Base-by-base conservation (phyloP, 2,329 filamentous ascomycete species). In the Aspergillus terreus region DNA sequence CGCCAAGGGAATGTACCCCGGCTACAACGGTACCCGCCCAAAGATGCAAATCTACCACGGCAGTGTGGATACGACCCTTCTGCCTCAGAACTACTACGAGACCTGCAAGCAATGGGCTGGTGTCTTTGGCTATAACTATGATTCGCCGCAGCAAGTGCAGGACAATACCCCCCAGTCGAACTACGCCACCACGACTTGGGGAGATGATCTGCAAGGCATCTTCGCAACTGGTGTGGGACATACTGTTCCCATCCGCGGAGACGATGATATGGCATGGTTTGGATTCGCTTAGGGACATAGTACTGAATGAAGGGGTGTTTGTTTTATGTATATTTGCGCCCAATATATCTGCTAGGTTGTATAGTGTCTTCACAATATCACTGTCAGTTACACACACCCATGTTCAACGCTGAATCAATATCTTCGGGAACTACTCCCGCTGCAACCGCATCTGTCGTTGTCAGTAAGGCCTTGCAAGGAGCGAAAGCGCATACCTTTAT, bases 11-110 rank as follows among this genome's bases (percentile, higher is more conserved):
- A 64, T 64, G 62, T 53, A 63, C 27, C 50, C 61, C 9, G 61
- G 57, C 2, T 63, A 82, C 60, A 68, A 66, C 14, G 79, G 80
- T 2, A 50, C 71, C 0, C 71, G 78, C 2, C 81, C 82, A 2
- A 75, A 73, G 49, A 79, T 84, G 75, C 78, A 81, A 62, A 75
- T 83, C 61, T 83, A 78, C 70, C 81, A 84, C 61, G 81, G 81
- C 38, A 76, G 74, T 35, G 65, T 63, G 2, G 81, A 84, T 61
- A 65, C 64, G 10, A 81, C 75, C 1, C 70, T 84, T 9, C 69
- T 71, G 46, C 76, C 76, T 14, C 73, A 75, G 58, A 83, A 83
- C 66, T 82, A 82, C 60, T 65, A 80, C 36, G 82, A 84, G 70
- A 77, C 77, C 47, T 76, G 81, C 61, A 81, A 82, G 71, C 72